Percentiles rank a stretch among this genome's conserved stretches.
Evolutionary conservation across 2,329 filamentous ascomycete species (phyloP).

Genomic region (Aphanocladium album): DNA sequence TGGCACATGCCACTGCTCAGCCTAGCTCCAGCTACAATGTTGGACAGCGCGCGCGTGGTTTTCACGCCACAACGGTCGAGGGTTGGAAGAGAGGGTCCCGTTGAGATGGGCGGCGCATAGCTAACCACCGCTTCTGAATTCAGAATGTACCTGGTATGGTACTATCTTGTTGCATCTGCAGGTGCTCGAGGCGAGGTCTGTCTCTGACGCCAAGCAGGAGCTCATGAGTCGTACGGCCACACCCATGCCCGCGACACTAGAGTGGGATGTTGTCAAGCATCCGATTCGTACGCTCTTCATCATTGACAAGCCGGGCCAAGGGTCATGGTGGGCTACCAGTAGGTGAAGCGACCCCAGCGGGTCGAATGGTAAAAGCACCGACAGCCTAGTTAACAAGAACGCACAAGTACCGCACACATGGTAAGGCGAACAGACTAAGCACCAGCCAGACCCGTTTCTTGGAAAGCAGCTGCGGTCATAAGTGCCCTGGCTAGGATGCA

Average conservation of each 20-base stretch:
- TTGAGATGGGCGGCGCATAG: neutral
- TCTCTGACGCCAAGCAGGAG: neutral
- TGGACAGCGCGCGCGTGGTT: neutral
- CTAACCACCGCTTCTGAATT: neutral
- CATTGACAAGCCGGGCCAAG: neutral
- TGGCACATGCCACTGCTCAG: neutral
- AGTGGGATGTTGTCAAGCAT: neutral
- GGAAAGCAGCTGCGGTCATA: neutral
- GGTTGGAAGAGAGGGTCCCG: neutral
- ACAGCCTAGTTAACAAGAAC: neutral
- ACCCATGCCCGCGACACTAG: neutral
- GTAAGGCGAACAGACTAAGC: neutral
- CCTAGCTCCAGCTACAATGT: neutral
- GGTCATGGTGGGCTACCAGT: neutral
- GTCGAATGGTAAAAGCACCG: neutral
- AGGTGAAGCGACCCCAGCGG: neutral
- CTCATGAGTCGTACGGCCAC: slow-evolving; percentile 6
- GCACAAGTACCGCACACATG: neutral
- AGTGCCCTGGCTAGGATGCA: neutral
- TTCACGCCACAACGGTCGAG: slow-evolving; percentile 7
- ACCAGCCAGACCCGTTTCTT: neutral
- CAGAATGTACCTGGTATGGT: neutral
- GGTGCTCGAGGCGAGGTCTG: neutral
- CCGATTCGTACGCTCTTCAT: neutral
- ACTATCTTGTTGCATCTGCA: neutral